A percentile compares a stretch with the other conserved stretches of the same genome.
Evolutionary conservation across 2,329 filamentous ascomycete species (phyloP).

Genomic region (Cladosporium sp.): DNA sequence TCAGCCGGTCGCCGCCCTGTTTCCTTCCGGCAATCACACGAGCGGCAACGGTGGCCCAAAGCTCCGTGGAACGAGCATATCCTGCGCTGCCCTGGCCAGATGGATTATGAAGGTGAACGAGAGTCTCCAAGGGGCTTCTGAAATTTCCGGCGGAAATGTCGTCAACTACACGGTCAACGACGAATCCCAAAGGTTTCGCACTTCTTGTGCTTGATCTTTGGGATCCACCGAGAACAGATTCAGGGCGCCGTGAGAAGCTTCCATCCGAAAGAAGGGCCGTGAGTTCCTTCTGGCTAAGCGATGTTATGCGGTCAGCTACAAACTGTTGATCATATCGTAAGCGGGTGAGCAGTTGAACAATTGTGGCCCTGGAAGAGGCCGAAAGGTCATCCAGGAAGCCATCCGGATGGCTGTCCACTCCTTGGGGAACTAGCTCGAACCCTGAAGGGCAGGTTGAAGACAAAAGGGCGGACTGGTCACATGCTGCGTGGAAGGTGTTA

Average conservation of each 20-base stretch:
- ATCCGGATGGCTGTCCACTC: neutral
- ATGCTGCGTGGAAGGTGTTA: constrained; percentile 71
- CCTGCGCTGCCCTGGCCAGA: constrained; percentile 1
- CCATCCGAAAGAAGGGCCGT: constrained; percentile 72
- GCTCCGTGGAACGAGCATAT: constrained; percentile 71
- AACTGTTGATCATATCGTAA: constrained; percentile 85
- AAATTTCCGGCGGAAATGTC: constrained; percentile 20
- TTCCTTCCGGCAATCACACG: constrained; percentile 74
- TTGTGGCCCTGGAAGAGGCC: constrained; percentile 65
- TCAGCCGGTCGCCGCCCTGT: constrained; percentile 70
- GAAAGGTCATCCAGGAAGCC: constrained; percentile 63
- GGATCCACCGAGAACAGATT: constrained; percentile 68
- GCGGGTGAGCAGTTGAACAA: constrained; percentile 74
- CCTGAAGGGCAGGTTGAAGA: neutral
- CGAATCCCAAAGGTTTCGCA: constrained; percentile 25
- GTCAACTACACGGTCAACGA: constrained; percentile 26
- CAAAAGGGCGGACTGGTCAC: constrained; percentile 35
- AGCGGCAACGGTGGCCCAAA: constrained; percentile 85
- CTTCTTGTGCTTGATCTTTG: constrained; percentile 43
- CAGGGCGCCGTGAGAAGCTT: constrained; percentile 72
- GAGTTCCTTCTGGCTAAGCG: constrained; percentile 70
- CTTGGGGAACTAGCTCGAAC: neutral
- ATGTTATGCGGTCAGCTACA: constrained; percentile 73
- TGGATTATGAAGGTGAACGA: constrained; percentile 18
- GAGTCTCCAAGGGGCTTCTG: constrained; percentile 25